A percentile compares a stretch with the other conserved stretches of the same genome.
Evolutionary conservation across 176 grass and related monocot genomes (phyloP).

Genomic region (Metroxylon sagu): DNA sequence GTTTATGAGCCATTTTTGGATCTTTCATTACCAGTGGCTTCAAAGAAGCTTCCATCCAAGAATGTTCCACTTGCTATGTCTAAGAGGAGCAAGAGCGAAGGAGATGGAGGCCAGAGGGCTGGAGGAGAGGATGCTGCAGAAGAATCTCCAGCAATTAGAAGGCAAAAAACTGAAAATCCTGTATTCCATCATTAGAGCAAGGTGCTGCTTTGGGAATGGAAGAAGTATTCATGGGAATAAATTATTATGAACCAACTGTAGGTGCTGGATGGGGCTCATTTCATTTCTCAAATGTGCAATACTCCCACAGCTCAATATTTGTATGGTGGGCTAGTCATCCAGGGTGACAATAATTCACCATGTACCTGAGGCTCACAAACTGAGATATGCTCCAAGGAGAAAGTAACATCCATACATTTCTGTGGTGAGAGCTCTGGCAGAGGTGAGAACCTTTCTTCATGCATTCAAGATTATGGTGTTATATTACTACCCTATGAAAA

Average conservation of each 20-base stretch:
- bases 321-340: slow-evolving; percentile 23
- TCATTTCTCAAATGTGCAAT: slow-evolving; percentile 37
- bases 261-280: slow-evolving; percentile 33
- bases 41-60: slow-evolving; percentile 18
- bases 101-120: slow-evolving; percentile 37
- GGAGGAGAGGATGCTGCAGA: slow-evolving; percentile 20
- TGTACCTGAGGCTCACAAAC: slow-evolving; percentile 15
- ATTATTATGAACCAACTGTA: slow-evolving; percentile 29
- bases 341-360: slow-evolving; percentile 22
- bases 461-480: slow-evolving; percentile 16
- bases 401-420: no score
- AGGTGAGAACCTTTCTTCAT: slow-evolving; percentile 24
- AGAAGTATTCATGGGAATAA: slow-evolving; percentile 43
- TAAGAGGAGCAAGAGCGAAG: slow-evolving; percentile 28
- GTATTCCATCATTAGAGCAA: slow-evolving; percentile 35
- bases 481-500: slow-evolving; percentile 61
- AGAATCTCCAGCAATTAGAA: slow-evolving; percentile 30
- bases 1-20: slow-evolving; percentile 84
- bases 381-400: slow-evolving; percentile 31
- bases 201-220: slow-evolving; percentile 20
- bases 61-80: no score
- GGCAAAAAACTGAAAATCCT: slow-evolving; percentile 31
- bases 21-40: slow-evolving; percentile 77
- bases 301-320: slow-evolving; percentile 2
- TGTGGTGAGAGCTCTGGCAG: slow-evolving; percentile 29